These are phyloP conservation scores for Phytophthora sansomeana DNA, from an alignment of 352 stramenopile genomes.

Conservation along the genomic window DNA sequence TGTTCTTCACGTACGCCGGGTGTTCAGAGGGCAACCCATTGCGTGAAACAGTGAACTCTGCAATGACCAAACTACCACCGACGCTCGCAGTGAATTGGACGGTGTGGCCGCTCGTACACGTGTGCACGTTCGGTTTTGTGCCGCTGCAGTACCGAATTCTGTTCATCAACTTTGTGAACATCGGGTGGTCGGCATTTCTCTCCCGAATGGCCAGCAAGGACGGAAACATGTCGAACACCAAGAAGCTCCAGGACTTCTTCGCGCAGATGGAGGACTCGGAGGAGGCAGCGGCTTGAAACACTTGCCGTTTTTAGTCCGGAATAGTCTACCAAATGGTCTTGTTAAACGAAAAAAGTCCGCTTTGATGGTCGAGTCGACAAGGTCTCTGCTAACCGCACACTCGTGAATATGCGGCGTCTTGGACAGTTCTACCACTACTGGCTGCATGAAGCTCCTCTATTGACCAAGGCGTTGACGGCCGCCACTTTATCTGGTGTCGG, in stretches of 20 bases:
- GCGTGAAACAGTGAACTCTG: slow-evolving; percentile 30
- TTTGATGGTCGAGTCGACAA: too few species aligned
- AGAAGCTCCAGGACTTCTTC: slow-evolving; percentile 30
- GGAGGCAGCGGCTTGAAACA: slow-evolving; percentile 11
- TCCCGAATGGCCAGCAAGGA: slow-evolving; percentile 49
- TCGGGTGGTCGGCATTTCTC: slow-evolving; percentile 58
- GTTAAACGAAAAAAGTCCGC: slow-evolving; percentile 2
- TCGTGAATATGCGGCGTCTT: slow-evolving; percentile 33
- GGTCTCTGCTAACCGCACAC: neutral
- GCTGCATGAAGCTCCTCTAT: slow-evolving; percentile 55
- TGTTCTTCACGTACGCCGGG: slow-evolving; percentile 50
- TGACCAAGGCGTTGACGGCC: slow-evolving; percentile 64
- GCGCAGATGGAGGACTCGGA: slow-evolving; percentile 33
- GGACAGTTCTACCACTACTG: slow-evolving; percentile 49
- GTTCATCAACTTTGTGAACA: slow-evolving; percentile 53
- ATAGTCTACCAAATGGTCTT: neutral
- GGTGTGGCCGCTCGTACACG: slow-evolving; percentile 54
- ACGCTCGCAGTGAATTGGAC: slow-evolving; percentile 52
- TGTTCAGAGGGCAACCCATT: slow-evolving; percentile 38
- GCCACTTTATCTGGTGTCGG: slow-evolving; percentile 52
- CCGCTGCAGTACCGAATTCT: slow-evolving; percentile 57
- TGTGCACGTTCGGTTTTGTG: slow-evolving; percentile 55
- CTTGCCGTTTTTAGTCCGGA: too few species aligned
- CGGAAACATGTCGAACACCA: slow-evolving; percentile 7
- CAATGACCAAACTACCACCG: slow-evolving; percentile 41